phyloP scores from a whole-genome alignment of 768 basidiomycete species.

The Phlebiopsis gigantea region DNA sequence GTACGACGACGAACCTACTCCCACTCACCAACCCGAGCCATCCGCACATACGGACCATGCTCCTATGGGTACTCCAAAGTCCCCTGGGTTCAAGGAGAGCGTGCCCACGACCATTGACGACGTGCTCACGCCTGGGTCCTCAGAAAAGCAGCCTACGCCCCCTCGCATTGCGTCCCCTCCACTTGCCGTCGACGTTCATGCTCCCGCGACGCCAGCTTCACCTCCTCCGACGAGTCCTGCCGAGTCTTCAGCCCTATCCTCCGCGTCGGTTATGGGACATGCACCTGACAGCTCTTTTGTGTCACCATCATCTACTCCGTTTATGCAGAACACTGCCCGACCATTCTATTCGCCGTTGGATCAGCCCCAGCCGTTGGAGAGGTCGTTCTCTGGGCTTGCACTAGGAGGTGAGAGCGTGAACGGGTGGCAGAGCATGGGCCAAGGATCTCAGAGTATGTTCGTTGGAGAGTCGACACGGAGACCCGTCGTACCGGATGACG shows the following conservation, averaged over 20 bases:
- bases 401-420: conserved; percentile 41
- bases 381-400: conserved; percentile 40
- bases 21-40: conserved; percentile 14
- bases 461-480: conserved; percentile 19
- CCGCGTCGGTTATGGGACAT: conserved; percentile 9
- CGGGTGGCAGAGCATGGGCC: conserved; percentile 41
- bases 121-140: neutral
- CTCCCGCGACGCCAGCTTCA: conserved; percentile 16
- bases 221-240: conserved; percentile 32
- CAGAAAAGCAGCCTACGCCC: conserved; percentile 13
- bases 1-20: conserved; percentile 24
- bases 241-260: conserved; percentile 26
- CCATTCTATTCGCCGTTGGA: conserved; percentile 26
- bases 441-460: conserved; percentile 20
- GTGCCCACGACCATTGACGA: conserved; percentile 15
- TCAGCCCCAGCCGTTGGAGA: conserved; percentile 24
- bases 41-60: conserved; percentile 12
- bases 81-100: conserved; percentile 22
- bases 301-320: conserved; percentile 14
- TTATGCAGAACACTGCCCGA: conserved; percentile 3
- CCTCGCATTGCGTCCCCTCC: conserved; percentile 11
- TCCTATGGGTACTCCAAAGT: conserved; percentile 2
- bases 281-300: conserved; percentile 12
- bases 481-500: conserved; percentile 17
- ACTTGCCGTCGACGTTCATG: neutral